Conservation (phyloP, 23 red algal genomes). For the Agarophyton chilense region DNA sequence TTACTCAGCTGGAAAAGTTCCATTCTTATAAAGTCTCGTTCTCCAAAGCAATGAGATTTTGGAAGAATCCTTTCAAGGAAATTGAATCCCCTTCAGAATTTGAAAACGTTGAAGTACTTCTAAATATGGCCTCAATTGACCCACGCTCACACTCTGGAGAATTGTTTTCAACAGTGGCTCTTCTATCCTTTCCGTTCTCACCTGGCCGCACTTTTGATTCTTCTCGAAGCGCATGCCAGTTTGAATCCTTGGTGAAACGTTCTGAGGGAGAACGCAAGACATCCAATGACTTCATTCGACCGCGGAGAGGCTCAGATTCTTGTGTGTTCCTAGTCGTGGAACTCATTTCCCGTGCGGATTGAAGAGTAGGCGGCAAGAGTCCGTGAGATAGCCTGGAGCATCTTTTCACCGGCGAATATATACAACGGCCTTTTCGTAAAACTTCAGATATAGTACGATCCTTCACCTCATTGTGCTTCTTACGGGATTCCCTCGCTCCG, state of each 20-base stretch:
- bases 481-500: neutral
- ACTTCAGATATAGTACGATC: neutral
- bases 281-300: neutral
- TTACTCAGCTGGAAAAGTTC: no score
- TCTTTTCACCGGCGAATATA: neutral
- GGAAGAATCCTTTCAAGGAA: slow-evolving; percentile 23
- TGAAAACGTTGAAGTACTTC: neutral
- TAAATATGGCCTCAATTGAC: slow-evolving; percentile 19
- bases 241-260: neutral
- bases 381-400: neutral
- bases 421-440: neutral
- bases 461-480: neutral
- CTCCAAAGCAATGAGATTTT: slow-evolving; percentile 25
- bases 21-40: slow-evolving; percentile 12
- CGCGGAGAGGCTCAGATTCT: neutral
- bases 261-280: neutral
- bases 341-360: slow-evolving; percentile 18
- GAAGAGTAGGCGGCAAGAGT: slow-evolving; percentile 10
- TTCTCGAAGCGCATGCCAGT: neutral
- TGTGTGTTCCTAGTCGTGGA: neutral
- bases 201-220: neutral
- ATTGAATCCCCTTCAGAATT: slow-evolving; percentile 34
- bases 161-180: neutral
- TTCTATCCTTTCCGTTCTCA: neutral
- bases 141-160: neutral